phyloP scores from a whole-genome alignment of 2,329 filamentous ascomycete genomes.

The Paramyrothecium sp. region DNA sequence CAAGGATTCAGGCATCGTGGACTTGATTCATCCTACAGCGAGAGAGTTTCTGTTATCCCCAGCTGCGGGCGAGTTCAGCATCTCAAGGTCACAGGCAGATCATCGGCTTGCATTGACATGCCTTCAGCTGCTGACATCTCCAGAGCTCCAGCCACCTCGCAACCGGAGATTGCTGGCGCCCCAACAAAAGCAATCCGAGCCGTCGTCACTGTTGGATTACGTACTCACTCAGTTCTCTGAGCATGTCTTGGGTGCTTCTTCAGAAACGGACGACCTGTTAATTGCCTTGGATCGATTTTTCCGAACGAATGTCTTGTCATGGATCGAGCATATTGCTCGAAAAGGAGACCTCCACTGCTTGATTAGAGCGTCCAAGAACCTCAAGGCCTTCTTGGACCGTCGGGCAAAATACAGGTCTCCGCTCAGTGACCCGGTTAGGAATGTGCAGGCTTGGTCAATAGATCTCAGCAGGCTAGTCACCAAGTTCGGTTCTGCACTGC shows the following conservation, averaged over 20 bases:
- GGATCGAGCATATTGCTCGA: not conserved
- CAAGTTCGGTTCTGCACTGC: conserved; percentile 27
- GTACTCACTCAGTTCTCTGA: not conserved
- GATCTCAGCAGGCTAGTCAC: conserved; percentile 28
- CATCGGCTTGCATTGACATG: conserved; percentile 20
- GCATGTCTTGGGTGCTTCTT: conserved; percentile 7
- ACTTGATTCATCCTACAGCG: conserved; percentile 25
- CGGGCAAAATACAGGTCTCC: conserved; percentile 15
- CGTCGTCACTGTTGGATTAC: conserved; percentile 14
- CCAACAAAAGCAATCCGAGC: conserved; percentile 6
- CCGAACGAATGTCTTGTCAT: not conserved
- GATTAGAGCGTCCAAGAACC: conserved; percentile 16
- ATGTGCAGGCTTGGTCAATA: conserved; percentile 24
- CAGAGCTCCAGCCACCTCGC: conserved; percentile 16
- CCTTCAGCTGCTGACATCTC: conserved; percentile 16
- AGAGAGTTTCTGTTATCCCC: conserved; percentile 22
- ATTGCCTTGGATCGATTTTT: not conserved
- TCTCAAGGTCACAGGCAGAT: conserved; percentile 17
- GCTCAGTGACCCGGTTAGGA: not conserved
- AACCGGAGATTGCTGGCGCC: not conserved
- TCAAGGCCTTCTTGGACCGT: conserved; percentile 20
- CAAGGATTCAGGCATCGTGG: conserved; percentile 9
- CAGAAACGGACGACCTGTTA: not conserved
- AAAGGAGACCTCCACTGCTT: conserved; percentile 14
- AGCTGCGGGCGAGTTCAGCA: conserved; percentile 18